Conservation (phyloP, 768 basidiomycete genomes). For the Naganishia randhawae region DNA sequence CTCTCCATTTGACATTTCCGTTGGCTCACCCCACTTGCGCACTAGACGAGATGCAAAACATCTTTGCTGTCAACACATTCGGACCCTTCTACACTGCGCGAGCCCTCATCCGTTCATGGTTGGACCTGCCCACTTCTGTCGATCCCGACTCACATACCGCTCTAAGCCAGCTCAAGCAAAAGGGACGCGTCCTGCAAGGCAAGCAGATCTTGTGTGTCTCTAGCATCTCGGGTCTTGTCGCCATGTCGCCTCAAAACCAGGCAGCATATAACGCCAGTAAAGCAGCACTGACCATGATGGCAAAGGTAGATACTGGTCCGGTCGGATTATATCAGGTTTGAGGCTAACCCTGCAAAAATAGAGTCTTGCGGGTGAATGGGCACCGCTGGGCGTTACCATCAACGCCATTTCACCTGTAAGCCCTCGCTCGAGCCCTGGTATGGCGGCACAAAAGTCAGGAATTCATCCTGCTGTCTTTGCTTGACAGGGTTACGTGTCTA, state of each 20-base stretch:
- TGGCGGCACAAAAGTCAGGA: background rate
- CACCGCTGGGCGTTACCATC: constrained; percentile 42
- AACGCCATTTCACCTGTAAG: constrained; percentile 45
- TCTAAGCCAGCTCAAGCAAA: constrained; percentile 27
- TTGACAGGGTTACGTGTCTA: constrained; percentile 41
- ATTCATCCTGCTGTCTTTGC: no score
- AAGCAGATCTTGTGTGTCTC: constrained; percentile 48
- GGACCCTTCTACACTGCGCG: constrained; percentile 47
- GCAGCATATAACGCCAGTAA: constrained; percentile 47
- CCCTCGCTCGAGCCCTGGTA: background rate
- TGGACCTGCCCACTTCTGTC: constrained; percentile 32
- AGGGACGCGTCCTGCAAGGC: constrained; percentile 28
- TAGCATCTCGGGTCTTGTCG: constrained; percentile 45
- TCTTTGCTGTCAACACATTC: constrained; percentile 46
- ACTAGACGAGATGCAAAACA: constrained; percentile 34
- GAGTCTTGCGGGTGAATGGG: constrained; percentile 49
- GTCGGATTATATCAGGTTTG: background rate
- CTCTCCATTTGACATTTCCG: background rate
- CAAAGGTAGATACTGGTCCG: constrained; percentile 35
- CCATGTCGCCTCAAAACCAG: constrained; percentile 49
- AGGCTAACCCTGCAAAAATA: background rate
- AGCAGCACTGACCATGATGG: constrained; percentile 43
- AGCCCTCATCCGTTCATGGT: constrained; percentile 43
- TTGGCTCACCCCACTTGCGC: background rate
- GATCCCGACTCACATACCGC: constrained; percentile 10